These are phyloP conservation scores for Cystoderma amianthinum DNA, from an alignment of 768 basidiomycete genomes.

Conservation along the genomic window DNA sequence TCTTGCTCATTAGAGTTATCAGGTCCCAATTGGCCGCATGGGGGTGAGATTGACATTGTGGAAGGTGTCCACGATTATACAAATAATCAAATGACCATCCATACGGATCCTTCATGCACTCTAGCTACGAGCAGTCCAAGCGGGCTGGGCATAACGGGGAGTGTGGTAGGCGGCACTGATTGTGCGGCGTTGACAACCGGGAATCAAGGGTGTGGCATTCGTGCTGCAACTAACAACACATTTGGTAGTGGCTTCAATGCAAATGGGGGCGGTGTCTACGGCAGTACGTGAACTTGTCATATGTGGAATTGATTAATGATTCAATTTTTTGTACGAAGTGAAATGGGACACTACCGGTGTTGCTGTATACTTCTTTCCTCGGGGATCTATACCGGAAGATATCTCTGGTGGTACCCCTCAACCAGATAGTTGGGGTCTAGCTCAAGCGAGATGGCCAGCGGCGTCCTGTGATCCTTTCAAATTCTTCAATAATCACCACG, in stretches of 20 bases:
- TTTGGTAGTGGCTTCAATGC: constrained; percentile 83
- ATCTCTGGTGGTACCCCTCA: constrained; percentile 67
- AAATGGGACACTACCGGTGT: constrained; percentile 75
- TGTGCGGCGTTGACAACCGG: constrained; percentile 65
- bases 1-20: no score
- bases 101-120: constrained; percentile 67
- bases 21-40: constrained; percentile 58
- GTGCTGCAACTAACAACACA: constrained; percentile 48
- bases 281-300: constrained; percentile 56
- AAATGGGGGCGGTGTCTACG: constrained; percentile 83
- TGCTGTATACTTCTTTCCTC: constrained; percentile 76
- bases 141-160: constrained; percentile 51
- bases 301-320: no score
- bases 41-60: constrained; percentile 78
- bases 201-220: constrained; percentile 80
- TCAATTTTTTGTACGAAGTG: constrained; percentile 37
- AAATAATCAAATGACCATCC: constrained; percentile 76
- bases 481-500: constrained; percentile 72
- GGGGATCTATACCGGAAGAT: constrained; percentile 68
- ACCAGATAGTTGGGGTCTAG: constrained; percentile 70
- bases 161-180: constrained; percentile 64
- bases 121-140: constrained; percentile 42
- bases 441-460: constrained; percentile 78
- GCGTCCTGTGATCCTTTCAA: constrained; percentile 65
- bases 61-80: constrained; percentile 82